Conservation (phyloP, 225 moss, liverwort and hornwort genomes). For the Neckera pumila region DNA sequence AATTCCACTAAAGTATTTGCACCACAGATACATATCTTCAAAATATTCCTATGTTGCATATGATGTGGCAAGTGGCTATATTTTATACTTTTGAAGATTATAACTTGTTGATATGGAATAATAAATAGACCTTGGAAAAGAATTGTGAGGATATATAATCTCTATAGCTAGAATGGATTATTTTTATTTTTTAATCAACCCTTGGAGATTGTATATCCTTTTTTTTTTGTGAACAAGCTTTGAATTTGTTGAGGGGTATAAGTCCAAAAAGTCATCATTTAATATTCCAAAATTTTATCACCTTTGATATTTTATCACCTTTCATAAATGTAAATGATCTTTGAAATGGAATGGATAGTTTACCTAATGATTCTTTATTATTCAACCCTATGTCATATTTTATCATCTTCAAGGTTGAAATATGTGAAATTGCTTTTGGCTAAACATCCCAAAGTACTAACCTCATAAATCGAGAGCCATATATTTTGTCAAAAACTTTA, state of each 20-base stretch:
- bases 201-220: no score
- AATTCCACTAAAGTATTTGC: background rate
- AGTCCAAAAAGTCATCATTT: background rate
- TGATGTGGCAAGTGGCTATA: rapidly evolving
- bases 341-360: rapidly evolving
- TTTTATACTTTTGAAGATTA: background rate
- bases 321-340: background rate
- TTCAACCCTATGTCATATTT: background rate
- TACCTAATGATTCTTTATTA: background rate
- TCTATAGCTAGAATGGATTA: rapidly evolving
- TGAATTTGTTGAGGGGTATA: background rate
- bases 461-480: rapidly evolving
- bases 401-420: background rate
- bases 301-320: background rate
- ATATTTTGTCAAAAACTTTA: background rate
- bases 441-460: rapidly evolving
- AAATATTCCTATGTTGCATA: background rate
- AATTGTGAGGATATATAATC: background rate
- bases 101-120: no score
- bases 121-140: rapidly evolving
- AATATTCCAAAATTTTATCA: background rate
- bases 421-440: background rate
- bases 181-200: background rate
- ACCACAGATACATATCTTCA: background rate
- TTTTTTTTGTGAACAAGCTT: rapidly evolving